Conservation (phyloP, 768 basidiomycete species). For the Dioszegia hungarica region DNA sequence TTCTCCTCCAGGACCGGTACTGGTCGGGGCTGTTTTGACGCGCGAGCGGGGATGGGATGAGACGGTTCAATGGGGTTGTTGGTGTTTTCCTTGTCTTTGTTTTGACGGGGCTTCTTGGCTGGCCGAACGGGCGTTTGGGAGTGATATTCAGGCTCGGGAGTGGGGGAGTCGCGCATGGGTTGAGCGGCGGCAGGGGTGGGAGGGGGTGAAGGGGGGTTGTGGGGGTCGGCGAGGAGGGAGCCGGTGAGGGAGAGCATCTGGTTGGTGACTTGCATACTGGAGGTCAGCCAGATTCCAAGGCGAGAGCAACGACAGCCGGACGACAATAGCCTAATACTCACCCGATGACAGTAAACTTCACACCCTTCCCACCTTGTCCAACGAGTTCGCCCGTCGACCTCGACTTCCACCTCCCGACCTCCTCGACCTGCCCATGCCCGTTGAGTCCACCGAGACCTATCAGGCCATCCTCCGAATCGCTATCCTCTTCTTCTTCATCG, state of each 20-base stretch:
- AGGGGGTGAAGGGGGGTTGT: constrained; percentile 31
- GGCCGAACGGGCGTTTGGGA: not conserved
- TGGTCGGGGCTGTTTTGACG: constrained; percentile 3
- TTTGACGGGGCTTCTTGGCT: not conserved
- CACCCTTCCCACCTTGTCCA: constrained; percentile 62
- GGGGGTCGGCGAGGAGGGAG: constrained; percentile 29
- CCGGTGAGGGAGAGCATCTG: constrained; percentile 88
- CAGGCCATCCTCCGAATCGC: not conserved
- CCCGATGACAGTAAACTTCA: constrained; percentile 88
- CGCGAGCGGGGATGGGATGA: constrained; percentile 4
- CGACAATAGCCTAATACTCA: constrained; percentile 50
- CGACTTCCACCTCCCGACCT: constrained; percentile 74
- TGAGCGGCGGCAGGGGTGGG: constrained; percentile 8
- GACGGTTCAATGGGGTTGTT: not conserved
- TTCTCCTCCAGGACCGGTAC: not conserved
- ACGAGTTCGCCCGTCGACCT: constrained; percentile 63
- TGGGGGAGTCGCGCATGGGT: constrained; percentile 14
- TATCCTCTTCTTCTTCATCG: constrained; percentile 31
- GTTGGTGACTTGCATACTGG: constrained; percentile 79
- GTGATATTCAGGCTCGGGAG: constrained; percentile 13
- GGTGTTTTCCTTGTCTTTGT: not conserved
- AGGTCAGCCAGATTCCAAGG: not conserved
- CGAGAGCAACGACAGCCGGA: too few relatives aligned
- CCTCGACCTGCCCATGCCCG: constrained; percentile 51
- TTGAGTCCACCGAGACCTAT: not conserved